Percentiles rank a stretch among this genome's conserved stretches.
phyloP scores from a whole-genome alignment of 805 yeast species.

The Schizosaccharomyces osmophilus region DNA sequence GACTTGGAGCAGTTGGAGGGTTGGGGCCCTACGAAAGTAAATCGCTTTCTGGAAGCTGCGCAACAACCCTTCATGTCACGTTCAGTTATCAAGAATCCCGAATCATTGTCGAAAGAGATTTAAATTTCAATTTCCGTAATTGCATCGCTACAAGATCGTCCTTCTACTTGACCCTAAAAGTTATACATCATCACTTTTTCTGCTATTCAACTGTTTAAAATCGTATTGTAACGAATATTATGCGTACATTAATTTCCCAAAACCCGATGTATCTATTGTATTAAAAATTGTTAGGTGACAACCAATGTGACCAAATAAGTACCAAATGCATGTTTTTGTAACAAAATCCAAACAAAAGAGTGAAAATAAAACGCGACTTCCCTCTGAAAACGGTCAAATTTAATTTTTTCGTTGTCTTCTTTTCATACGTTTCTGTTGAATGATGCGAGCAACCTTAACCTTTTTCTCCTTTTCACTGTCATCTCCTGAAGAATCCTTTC shows the following conservation, averaged over 20 bases:
- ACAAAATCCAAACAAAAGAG: too few relatives aligned
- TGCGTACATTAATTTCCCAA: too few relatives aligned
- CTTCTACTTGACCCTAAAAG: too few relatives aligned
- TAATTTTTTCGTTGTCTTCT: not conserved
- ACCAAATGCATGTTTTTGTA: too few relatives aligned
- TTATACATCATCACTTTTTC: too few relatives aligned
- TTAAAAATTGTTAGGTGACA: too few relatives aligned
- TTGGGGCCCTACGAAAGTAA: slow-evolving; percentile 15
- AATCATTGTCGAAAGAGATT: not conserved
- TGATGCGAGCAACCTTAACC: slow-evolving; percentile 1
- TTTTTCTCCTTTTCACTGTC: not conserved
- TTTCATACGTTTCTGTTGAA: not conserved
- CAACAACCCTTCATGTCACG: slow-evolving; percentile 10
- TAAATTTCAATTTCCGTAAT: too few relatives aligned
- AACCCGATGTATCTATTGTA: too few relatives aligned
- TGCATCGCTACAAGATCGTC: too few relatives aligned
- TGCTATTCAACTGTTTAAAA: too few relatives aligned
- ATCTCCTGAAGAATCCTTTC: not conserved
- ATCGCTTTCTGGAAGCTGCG: slow-evolving; percentile 10
- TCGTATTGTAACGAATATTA: too few relatives aligned
- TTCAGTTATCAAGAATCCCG: not conserved
- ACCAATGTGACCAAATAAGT: too few relatives aligned
- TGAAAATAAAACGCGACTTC: not conserved
- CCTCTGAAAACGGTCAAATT: not conserved
- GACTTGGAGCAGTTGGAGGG: slow-evolving; percentile 12